Evolutionary conservation across 2,329 filamentous ascomycete genomes (phyloP).

Genomic region (Diaporthe ilicicola): DNA sequence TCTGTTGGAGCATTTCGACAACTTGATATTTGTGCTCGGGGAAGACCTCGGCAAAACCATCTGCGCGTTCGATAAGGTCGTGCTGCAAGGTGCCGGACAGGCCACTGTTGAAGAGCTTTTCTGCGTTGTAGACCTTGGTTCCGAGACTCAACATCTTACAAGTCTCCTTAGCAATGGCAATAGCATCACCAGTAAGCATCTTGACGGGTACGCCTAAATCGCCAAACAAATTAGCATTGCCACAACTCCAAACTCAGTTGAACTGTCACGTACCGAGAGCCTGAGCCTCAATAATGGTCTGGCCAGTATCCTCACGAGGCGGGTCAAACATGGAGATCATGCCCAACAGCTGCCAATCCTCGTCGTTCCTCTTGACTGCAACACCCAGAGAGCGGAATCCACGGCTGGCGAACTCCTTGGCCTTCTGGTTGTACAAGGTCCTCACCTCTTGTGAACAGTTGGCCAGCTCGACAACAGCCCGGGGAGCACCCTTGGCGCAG

Average conservation of each 20-base stretch:
- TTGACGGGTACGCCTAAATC: constrained; percentile 73
- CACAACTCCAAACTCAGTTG: rapidly evolving
- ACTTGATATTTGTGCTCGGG: constrained; percentile 81
- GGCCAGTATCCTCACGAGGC: constrained; percentile 79
- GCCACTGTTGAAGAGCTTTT: constrained; percentile 79
- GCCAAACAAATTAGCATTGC: not conserved
- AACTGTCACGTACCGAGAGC: constrained; percentile 18
- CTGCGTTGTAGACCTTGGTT: constrained; percentile 83
- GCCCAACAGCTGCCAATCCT: constrained; percentile 72
- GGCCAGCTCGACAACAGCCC: constrained; percentile 75
- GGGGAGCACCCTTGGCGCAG: constrained; percentile 81
- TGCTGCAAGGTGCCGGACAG: constrained; percentile 76
- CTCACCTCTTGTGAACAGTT: constrained; percentile 72
- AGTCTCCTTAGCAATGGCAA: constrained; percentile 82
- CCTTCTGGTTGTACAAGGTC: constrained; percentile 75
- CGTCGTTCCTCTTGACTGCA: constrained; percentile 56
- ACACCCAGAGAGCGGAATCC: constrained; percentile 85
- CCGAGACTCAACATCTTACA: constrained; percentile 83
- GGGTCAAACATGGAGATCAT: constrained; percentile 85
- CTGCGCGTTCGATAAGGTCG: constrained; percentile 77
- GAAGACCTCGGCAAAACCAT: constrained; percentile 79
- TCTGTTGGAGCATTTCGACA: constrained; percentile 77
- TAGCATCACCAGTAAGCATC: constrained; percentile 84
- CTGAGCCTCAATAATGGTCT: constrained; percentile 76
- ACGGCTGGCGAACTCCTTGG: constrained; percentile 78